Percentiles rank a stretch among this genome's conserved stretches.
These are phyloP conservation scores for Ascodesmis nigricans DNA, from an alignment of 495 filamentous ascomycete genomes.

Conservation along the genomic window DNA sequence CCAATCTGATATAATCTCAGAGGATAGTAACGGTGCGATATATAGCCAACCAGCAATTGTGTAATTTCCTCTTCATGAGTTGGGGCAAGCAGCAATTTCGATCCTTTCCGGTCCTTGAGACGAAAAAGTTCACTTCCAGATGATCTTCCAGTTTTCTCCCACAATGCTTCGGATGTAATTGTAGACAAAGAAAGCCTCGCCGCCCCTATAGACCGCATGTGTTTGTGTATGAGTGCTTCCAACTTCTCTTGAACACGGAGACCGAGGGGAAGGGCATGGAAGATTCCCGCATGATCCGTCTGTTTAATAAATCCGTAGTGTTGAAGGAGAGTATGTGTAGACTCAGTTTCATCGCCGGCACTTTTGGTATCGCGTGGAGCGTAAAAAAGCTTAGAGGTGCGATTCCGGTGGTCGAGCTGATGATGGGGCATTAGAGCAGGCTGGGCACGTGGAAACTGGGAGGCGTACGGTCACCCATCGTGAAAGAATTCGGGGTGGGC, in stretches of 20 bases:
- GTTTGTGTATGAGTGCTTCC: constrained; percentile 61
- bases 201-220: constrained; percentile 65
- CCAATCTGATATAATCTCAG: constrained; percentile 79
- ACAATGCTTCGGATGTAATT: constrained; percentile 65
- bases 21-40: constrained; percentile 69
- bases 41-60: constrained; percentile 42
- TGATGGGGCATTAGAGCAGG: no score
- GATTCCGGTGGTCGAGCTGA: no score
- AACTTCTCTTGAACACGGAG: constrained; percentile 74
- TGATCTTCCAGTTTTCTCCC: constrained; percentile 44
- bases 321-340: constrained; percentile 52
- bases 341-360: constrained; percentile 23
- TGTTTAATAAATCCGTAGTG: constrained; percentile 64
- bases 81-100: constrained; percentile 57
- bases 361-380: no score
- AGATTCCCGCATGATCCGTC: constrained; percentile 68
- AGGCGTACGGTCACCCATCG: no score
- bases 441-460: no score
- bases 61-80: constrained; percentile 98
- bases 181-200: constrained; percentile 75
- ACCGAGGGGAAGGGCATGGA: constrained; percentile 84
- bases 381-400: no score
- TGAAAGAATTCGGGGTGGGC: no score
- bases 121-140: constrained; percentile 50
- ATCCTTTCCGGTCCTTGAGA: constrained; percentile 56